Conservation (phyloP, 1,284 basidiomycete species). For the Rhodotorula sp. region DNA sequence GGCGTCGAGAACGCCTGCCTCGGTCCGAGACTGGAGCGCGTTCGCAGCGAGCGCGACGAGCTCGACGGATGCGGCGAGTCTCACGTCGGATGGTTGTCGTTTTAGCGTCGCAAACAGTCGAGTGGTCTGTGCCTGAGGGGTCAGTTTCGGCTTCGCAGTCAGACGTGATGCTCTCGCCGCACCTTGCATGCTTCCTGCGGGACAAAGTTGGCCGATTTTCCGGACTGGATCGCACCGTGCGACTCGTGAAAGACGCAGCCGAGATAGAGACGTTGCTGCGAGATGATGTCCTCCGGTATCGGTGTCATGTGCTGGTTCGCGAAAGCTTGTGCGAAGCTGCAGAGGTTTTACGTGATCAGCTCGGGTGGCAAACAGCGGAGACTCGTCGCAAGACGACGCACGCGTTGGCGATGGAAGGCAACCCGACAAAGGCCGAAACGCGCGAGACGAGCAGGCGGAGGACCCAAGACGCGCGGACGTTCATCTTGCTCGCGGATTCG, state of each 20-base stretch:
- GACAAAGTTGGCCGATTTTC: conserved; percentile 32
- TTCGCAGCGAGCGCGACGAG: conserved; percentile 32
- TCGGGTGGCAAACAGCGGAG: not conserved
- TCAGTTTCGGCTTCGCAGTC: not conserved
- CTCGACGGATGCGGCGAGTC: conserved; percentile 38
- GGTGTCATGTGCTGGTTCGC: conserved; percentile 27
- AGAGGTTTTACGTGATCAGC: no score
- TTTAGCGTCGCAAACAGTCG: conserved; percentile 36
- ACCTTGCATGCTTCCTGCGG: conserved; percentile 33
- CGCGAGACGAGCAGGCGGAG: conserved; percentile 27
- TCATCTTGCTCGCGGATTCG: conserved; percentile 37
- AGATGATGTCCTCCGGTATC: conserved; percentile 30
- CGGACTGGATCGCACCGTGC: conserved; percentile 39
- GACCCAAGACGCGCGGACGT: conserved; percentile 37
- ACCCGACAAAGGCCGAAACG: conserved; percentile 28
- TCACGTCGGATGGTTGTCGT: conserved; percentile 30
- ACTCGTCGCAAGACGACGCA: not conserved
- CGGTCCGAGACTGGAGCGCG: conserved; percentile 17
- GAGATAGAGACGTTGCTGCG: conserved; percentile 34
- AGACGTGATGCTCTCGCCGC: not conserved
- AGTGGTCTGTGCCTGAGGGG: conserved; percentile 4
- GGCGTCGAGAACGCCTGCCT: conserved; percentile 24
- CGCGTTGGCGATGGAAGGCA: conserved; percentile 29
- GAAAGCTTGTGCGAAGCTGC: conserved; percentile 35
- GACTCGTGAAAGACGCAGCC: conserved; percentile 38